Evolutionary conservation across 2,329 filamentous ascomycete genomes (phyloP).

Genomic region (Xylariaceae sp.): DNA sequence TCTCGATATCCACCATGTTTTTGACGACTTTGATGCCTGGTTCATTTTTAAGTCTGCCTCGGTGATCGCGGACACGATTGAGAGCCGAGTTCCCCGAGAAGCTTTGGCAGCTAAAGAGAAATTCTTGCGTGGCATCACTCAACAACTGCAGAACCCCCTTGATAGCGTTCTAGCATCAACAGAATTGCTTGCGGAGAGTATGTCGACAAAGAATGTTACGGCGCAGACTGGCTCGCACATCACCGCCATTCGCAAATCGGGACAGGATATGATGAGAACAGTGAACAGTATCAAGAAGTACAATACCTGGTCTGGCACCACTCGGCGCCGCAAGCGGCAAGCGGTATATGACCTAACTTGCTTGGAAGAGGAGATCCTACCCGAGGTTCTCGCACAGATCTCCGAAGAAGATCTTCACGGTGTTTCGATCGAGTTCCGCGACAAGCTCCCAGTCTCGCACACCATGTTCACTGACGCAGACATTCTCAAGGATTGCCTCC

Average conservation of each 20-base stretch:
- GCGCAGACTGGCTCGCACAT: constrained; percentile 3
- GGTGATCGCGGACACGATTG: constrained; percentile 8
- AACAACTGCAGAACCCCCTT: constrained; percentile 10
- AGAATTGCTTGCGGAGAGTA: constrained; percentile 9
- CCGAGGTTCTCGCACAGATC: constrained; percentile 1
- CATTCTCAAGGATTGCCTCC: constrained; percentile 9
- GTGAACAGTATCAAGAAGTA: constrained; percentile 11
- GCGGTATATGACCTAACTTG: constrained; percentile 4
- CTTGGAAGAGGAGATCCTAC: constrained; percentile 9
- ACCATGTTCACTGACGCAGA: constrained; percentile 6
- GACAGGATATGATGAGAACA: constrained; percentile 10
- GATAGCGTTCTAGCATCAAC: constrained; percentile 6
- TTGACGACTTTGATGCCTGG: constrained; percentile 12
- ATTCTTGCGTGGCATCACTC: constrained; percentile 11
- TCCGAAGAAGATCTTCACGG: constrained; percentile 1
- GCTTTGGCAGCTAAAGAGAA: constrained; percentile 10
- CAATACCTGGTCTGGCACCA: constrained; percentile 6
- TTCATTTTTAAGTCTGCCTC: constrained; percentile 10
- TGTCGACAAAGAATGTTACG: background rate
- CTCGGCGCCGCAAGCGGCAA: background rate
- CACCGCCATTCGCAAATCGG: constrained; percentile 5
- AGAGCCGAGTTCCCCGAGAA: constrained; percentile 3
- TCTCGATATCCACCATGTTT: constrained; percentile 12
- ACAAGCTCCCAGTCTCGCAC: constrained; percentile 1
- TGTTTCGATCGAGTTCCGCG: constrained; percentile 9